Conservation (phyloP, 192 early-diverging fungal genomes). For the Haplosporangium gracile region DNA sequence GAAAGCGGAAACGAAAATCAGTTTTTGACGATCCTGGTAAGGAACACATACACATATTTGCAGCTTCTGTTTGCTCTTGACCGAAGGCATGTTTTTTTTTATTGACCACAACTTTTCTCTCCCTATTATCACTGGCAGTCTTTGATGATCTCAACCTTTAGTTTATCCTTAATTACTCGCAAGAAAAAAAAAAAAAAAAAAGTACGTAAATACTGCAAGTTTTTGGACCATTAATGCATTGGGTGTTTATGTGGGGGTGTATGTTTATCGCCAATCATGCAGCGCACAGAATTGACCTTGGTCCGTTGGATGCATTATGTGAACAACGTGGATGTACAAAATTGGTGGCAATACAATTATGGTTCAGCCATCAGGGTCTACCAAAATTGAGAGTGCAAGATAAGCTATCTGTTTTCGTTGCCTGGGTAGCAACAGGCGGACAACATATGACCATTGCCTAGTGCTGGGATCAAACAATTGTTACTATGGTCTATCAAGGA, state of each 20-base stretch:
- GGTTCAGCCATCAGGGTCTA: background rate
- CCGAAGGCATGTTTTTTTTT: background rate
- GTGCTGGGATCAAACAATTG: background rate
- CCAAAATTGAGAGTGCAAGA: background rate
- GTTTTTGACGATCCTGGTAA: background rate
- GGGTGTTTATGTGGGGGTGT: background rate
- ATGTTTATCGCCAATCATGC: background rate
- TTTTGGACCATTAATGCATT: background rate
- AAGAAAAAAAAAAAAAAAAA: background rate
- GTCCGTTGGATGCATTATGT: background rate
- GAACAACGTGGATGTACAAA: background rate
- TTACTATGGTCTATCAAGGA: background rate
- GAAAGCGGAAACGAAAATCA: conserved; percentile 18
- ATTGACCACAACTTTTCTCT: background rate
- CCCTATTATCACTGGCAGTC: background rate
- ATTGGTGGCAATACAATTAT: background rate
- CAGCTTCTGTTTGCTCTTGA: background rate
- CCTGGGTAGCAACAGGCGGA: background rate
- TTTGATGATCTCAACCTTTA: background rate
- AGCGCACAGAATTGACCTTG: background rate
- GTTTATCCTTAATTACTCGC: background rate
- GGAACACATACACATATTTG: background rate
- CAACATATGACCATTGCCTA: background rate
- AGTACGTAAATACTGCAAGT: background rate
- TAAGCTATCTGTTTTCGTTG: background rate